phyloP scores from a whole-genome alignment of 306 rosid species.

The Luffa aegyptiaca region DNA sequence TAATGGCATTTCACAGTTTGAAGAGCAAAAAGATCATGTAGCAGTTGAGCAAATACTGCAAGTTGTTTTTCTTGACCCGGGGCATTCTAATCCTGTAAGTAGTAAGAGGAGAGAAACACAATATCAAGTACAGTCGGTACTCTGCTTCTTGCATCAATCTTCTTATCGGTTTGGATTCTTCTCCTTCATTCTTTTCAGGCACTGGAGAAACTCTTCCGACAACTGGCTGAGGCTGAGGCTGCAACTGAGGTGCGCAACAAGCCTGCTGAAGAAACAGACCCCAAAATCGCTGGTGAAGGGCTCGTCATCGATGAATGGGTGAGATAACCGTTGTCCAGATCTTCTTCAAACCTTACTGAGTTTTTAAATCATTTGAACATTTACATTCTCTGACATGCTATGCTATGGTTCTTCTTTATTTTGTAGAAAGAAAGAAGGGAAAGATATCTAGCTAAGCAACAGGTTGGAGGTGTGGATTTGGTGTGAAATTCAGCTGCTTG shows the following conservation, averaged over 20 bases:
- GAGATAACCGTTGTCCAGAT: slow-evolving; percentile 18
- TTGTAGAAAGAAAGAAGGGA: slow-evolving; percentile 92
- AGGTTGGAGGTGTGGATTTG: slow-evolving; percentile 68
- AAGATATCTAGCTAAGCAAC: slow-evolving; percentile 86
- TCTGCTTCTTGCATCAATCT: not conserved
- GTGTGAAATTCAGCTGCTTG: slow-evolving; percentile 28
- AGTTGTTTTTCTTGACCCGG: slow-evolving; percentile 81
- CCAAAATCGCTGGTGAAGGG: slow-evolving; percentile 71
- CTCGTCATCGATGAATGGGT: slow-evolving; percentile 98
- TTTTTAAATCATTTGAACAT: not conserved
- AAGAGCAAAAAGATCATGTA: slow-evolving; percentile 84
- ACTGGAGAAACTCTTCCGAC: slow-evolving; percentile 69
- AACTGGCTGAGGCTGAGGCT: slow-evolving; percentile 87
- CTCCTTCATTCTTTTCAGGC: slow-evolving; percentile 29
- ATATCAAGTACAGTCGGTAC: not conserved
- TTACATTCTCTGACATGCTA: not conserved
- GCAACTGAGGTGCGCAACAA: slow-evolving; percentile 67
- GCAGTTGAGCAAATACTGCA: slow-evolving; percentile 82
- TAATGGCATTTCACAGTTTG: slow-evolving; percentile 47
- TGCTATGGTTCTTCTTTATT: not conserved
- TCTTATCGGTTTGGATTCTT: not conserved
- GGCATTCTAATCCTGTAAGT: slow-evolving; percentile 62
- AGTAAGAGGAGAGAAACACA: not conserved
- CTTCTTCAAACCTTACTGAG: not conserved
- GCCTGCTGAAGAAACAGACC: slow-evolving; percentile 67